Base-by-base conservation (phyloP, 1,284 basidiomycete genomes). In the Ceratobasidium sp. region DNA sequence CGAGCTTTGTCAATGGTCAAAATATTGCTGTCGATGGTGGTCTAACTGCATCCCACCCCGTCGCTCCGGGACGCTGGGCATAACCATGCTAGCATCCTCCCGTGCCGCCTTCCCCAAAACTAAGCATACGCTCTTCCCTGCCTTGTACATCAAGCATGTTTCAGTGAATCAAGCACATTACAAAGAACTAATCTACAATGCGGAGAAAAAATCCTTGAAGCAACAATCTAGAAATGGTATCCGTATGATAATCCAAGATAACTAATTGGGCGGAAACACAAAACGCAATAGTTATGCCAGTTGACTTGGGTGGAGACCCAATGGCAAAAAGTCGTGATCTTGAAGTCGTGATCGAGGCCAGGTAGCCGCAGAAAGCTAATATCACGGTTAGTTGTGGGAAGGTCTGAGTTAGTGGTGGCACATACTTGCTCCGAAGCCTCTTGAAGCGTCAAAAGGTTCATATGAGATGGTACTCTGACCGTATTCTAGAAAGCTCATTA, bases 1-100 rank as follows among this genome's bases (percentile, higher is more conserved):
- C 95, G 0, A 96, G 94, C 82, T 97, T 97, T 83, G 91, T 98
- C 77, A 98, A 97, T 82, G 97, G 95, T 14, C 94, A 97, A 82
- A 93, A 92, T 80, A 88, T 96, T 52, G 92, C 93, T 0, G 93
- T 97, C 35, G 96, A 97, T 82, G 97, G 96, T 10, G 96, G 95
- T 0, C 84, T 97, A 77, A 90, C 92, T 8, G 87, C 91, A 44
- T 93, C 93, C 2, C 88, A 90, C 80, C 94, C 94, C 1, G 91
- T 93, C 35, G 87, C 92, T 1, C 92, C 91, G 0, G 92, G 93
- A 38, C 73, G 73, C n/a, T 76, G 73, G 62, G 73, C 73, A 20
- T 76, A 44, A 57, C 12, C 7, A 23, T 52, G 23, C 18, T 10
- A 52, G 7, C 20, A 52, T 48, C 18, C 41, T 44, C 41, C 8